Conservation (phyloP, 495 filamentous ascomycete genomes). For the Jackrogersella minutella region DNA sequence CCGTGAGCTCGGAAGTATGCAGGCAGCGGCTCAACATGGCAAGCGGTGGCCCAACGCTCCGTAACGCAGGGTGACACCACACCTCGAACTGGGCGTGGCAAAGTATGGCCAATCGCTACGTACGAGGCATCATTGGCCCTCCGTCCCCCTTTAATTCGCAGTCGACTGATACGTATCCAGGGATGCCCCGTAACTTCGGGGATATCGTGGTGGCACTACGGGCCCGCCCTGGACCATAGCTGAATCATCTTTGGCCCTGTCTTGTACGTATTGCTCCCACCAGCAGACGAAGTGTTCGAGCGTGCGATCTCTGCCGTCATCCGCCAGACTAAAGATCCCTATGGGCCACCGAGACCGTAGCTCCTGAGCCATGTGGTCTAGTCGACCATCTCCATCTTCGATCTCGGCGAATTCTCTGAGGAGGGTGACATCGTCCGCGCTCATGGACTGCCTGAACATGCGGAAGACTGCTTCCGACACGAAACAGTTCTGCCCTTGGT, state of each 20-base stretch:
- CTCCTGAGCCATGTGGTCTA: slow-evolving; percentile 18
- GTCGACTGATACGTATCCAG: neutral
- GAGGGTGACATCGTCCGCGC: slow-evolving; percentile 17
- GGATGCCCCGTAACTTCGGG: neutral
- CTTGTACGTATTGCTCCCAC: slow-evolving; percentile 14
- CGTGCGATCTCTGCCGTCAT: slow-evolving; percentile 19
- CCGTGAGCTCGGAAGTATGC: slow-evolving; percentile 22
- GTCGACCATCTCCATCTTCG: slow-evolving; percentile 23
- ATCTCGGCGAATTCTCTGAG: slow-evolving; percentile 16
- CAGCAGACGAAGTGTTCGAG: slow-evolving; percentile 26
- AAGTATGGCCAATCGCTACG: neutral
- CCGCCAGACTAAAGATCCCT: slow-evolving; percentile 22
- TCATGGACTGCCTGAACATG: slow-evolving; percentile 22
- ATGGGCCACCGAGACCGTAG: slow-evolving; percentile 33
- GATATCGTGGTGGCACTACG: slow-evolving; percentile 8
- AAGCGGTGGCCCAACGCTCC: neutral
- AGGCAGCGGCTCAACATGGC: neutral
- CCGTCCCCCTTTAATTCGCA: neutral
- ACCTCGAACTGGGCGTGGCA: neutral
- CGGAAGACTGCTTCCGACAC: slow-evolving; percentile 29
- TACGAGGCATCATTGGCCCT: neutral
- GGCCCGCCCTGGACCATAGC: slow-evolving; percentile 3
- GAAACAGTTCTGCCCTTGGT: slow-evolving; percentile 35
- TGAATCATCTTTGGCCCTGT: neutral
- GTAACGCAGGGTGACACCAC: neutral